These are phyloP conservation scores for Condylostoma magnum DNA, from an alignment of 169 alveolate genomes.

Conservation along the genomic window DNA sequence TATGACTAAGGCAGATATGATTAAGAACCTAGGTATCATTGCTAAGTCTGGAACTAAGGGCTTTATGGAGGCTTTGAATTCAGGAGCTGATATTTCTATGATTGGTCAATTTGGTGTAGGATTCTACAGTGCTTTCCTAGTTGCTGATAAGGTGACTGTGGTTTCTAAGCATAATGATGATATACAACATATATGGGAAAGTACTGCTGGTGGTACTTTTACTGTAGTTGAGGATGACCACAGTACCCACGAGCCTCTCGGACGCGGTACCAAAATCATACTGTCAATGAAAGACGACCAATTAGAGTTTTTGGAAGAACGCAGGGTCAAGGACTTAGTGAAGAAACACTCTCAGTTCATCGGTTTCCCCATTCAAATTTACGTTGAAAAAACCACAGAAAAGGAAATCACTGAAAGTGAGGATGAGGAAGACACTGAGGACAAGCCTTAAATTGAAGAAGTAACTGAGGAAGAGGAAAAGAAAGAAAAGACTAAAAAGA, in stretches of 20 bases:
- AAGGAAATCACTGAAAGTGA: slow-evolving; percentile 98
- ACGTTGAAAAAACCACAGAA: slow-evolving; percentile 96
- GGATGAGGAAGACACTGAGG: slow-evolving; percentile 91
- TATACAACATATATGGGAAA: slow-evolving; percentile 98
- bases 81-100: slow-evolving; percentile 98
- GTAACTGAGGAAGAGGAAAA: slow-evolving; percentile 72
- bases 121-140: slow-evolving; percentile 99
- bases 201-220: slow-evolving; percentile 98
- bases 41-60: slow-evolving; percentile 99
- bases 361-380: slow-evolving; percentile 98
- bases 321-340: slow-evolving; percentile 96
- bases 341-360: slow-evolving; percentile 99
- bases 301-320: slow-evolving; percentile 97
- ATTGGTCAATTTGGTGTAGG: slow-evolving; percentile 99
- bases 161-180: slow-evolving; percentile 96
- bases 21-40: slow-evolving; percentile 97
- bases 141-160: slow-evolving; percentile 98
- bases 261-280: slow-evolving; percentile 96
- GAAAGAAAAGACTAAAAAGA: slow-evolving; percentile 82
- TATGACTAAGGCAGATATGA: slow-evolving; percentile 97
- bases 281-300: slow-evolving; percentile 97
- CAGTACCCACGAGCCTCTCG: slow-evolving; percentile 69
- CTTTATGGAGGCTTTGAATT: slow-evolving; percentile 97
- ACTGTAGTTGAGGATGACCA: slow-evolving; percentile 93
- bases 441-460: slow-evolving; percentile 70